Percentiles rank a stretch among this genome's conserved stretches.
Evolutionary conservation across 108 stramenopile genomes (phyloP).

Genomic region (Fistulifera pelliculosa): DNA sequence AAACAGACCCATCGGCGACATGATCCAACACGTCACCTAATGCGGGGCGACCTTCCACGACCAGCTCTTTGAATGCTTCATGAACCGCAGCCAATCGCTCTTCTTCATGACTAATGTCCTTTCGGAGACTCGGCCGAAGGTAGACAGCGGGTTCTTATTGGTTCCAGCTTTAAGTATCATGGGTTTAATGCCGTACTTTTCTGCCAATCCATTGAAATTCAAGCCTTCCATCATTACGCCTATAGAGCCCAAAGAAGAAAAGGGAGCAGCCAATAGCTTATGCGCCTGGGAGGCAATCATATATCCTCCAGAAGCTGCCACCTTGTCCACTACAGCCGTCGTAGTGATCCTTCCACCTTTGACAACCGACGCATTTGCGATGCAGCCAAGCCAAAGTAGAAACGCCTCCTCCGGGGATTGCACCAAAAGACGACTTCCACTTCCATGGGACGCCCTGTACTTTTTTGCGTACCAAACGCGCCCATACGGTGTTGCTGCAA

Average conservation of each 20-base stretch:
- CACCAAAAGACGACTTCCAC: conserved; percentile 52
- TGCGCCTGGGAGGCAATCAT: conserved; percentile 67
- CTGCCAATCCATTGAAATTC: conserved; percentile 54
- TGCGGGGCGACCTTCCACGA: conserved; percentile 30
- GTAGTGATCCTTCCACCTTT: conserved; percentile 29
- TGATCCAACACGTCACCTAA: conserved; percentile 40
- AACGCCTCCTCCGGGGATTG: conserved; percentile 63
- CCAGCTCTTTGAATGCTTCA: conserved; percentile 55
- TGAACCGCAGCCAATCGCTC: conserved; percentile 56
- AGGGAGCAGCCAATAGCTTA: conserved; percentile 62
- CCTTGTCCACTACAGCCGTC: conserved; percentile 42
- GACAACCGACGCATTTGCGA: conserved; percentile 51
- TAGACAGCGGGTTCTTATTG: conserved; percentile 56
- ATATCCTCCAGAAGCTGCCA: conserved; percentile 70
- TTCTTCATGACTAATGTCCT: conserved; percentile 49
- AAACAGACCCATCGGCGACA: conserved; percentile 63
- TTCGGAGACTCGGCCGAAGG: conserved; percentile 47
- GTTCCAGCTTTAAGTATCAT: conserved; percentile 66
- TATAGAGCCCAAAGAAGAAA: conserved; percentile 72
- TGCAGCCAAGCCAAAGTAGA: conserved; percentile 68
- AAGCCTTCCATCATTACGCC: conserved; percentile 67
- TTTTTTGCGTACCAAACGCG: conserved; percentile 18
- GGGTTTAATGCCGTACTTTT: conserved; percentile 55
- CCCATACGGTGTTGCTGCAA: conserved; percentile 44
- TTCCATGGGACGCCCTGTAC: conserved; percentile 16